phyloP scores from a whole-genome alignment of 2,329 filamentous ascomycete species.

The Diaporthe helianthi region DNA sequence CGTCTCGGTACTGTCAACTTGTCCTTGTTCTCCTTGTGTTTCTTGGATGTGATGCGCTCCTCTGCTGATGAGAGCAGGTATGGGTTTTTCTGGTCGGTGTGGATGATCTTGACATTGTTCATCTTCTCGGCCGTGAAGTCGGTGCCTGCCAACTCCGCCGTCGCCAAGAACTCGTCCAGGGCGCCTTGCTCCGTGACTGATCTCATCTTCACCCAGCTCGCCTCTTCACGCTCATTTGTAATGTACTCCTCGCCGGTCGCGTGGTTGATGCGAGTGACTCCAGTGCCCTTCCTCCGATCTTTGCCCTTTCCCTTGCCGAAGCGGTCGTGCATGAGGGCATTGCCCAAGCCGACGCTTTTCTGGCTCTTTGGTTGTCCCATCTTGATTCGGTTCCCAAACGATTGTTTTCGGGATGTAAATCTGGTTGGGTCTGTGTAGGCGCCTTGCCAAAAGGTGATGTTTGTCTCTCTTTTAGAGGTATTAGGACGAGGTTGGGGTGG shows the following conservation, averaged over 20 bases:
- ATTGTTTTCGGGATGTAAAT: neutral
- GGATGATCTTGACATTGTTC: conserved; percentile 99
- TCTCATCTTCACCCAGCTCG: conserved; percentile 98
- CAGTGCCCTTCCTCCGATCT: conserved; percentile 74
- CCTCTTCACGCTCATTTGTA: conserved; percentile 88
- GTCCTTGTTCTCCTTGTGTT: conserved; percentile 81
- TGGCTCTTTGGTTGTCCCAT: conserved; percentile 86
- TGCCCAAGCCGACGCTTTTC: conserved; percentile 92
- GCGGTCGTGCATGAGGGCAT: conserved; percentile 97
- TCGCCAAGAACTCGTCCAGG: conserved; percentile 94
- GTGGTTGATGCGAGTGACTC: conserved; percentile 74
- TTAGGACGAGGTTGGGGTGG: neutral
- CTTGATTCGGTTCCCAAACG: conserved; percentile 39
- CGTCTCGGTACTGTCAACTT: conserved; percentile 88
- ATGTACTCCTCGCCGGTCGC: conserved; percentile 89
- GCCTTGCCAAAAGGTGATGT: neutral
- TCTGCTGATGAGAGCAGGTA: conserved; percentile 87
- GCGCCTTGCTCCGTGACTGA: conserved; percentile 97
- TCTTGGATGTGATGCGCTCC: conserved; percentile 77
- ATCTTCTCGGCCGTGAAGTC: conserved; percentile 99
- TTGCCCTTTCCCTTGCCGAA: conserved; percentile 91
- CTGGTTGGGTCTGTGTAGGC: neutral
- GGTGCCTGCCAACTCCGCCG: conserved; percentile 94
- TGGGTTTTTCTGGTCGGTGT: conserved; percentile 94
- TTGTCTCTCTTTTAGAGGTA: neutral